Base-by-base conservation (phyloP, 1,284 basidiomycete species). In the Melanopsichium pennsylvanicum region DNA sequence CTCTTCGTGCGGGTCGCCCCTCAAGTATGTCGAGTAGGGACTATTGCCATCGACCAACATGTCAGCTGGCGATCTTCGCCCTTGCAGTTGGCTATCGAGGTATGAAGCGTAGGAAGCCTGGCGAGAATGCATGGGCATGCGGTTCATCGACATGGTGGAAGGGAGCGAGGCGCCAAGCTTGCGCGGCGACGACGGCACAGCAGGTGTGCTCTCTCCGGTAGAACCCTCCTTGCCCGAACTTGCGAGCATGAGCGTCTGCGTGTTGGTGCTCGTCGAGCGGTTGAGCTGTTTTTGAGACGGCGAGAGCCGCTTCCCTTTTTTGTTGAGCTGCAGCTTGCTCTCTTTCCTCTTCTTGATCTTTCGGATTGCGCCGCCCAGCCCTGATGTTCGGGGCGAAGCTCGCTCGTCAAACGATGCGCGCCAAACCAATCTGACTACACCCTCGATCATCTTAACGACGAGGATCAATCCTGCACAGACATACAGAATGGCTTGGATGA, bases 401-500 rank as follows among this genome's bases (percentile, higher is more conserved):
- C 70, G 43, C 47, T 88, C 87, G 81, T 95, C 91, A 80, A 97
- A 97, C 11, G 90, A 88, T 3, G 93, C 86, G 21, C 87, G 84
- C 19, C 90, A 89, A 47, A 88, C 79, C n/a, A 95, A 85, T 22
- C 94, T 90, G 32, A 93, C 85, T 16, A 88, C 44, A 4, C 88
- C 92, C 81, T 97, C 94, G 35, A 90, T 72, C 47, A 94, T 75
- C 83, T 98, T 98, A 82, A 89, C 87, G 29, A 90, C 40, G 40
- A 97, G 86, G 85, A 97, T 90, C 55, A 92, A 81, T 42, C 87
- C 77, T 71, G 93, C 88, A 27, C 89, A 88, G 5, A 93, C 84
- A 79, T 94, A 92, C 43, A 93, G 87, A 62, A 97, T 85, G 5
- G 86, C 92, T 47, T 95, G 86, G 44, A 96, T 88, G 71, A 95